Evolutionary conservation across 352 stramenopile genomes (phyloP).

Genomic region (Phytopythium chamaehyphon): DNA sequence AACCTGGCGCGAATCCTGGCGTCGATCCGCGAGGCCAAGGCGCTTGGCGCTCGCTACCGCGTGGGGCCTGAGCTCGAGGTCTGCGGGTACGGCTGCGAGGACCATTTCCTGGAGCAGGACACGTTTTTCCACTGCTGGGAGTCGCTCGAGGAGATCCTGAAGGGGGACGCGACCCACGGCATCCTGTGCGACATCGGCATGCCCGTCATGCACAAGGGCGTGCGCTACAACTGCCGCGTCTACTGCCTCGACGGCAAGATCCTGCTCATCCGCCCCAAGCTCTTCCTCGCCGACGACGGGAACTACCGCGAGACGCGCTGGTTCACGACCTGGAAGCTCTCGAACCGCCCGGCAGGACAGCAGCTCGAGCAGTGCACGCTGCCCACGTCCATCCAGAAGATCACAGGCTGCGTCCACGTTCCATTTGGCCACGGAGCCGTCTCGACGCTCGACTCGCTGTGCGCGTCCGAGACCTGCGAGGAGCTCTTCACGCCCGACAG

Average conservation of each 20-base stretch:
- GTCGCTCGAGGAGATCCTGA: slow-evolving; percentile 85
- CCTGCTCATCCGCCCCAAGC: slow-evolving; percentile 93
- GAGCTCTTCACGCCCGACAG: slow-evolving; percentile 97
- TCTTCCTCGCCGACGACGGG: slow-evolving; percentile 95
- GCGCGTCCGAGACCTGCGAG: slow-evolving; percentile 95
- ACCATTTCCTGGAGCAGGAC: slow-evolving; percentile 98
- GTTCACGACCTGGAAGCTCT: slow-evolving; percentile 84
- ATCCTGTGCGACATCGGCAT: slow-evolving; percentile 99
- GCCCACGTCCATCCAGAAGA: slow-evolving; percentile 75
- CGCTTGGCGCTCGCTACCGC: slow-evolving; percentile 84
- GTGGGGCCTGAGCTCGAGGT: slow-evolving; percentile 98
- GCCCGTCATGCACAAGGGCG: slow-evolving; percentile 93
- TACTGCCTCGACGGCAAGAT: slow-evolving; percentile 93
- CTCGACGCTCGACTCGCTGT: slow-evolving; percentile 83
- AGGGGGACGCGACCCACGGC: slow-evolving; percentile 85
- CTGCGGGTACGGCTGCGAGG: slow-evolving; percentile 98
- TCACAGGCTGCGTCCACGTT: slow-evolving; percentile 72
- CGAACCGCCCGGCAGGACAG: slow-evolving; percentile 17
- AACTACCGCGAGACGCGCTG: slow-evolving; percentile 98
- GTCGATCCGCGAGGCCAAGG: slow-evolving; percentile 91
- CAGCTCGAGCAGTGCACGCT: slow-evolving; percentile 77
- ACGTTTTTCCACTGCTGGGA: slow-evolving; percentile 98
- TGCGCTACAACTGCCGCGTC: slow-evolving; percentile 98
- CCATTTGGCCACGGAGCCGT: slow-evolving; percentile 84
- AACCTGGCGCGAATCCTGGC: slow-evolving; percentile 92